phyloP scores from a whole-genome alignment of 2,329 filamentous ascomycete genomes.

The Claviceps humidiphila region DNA sequence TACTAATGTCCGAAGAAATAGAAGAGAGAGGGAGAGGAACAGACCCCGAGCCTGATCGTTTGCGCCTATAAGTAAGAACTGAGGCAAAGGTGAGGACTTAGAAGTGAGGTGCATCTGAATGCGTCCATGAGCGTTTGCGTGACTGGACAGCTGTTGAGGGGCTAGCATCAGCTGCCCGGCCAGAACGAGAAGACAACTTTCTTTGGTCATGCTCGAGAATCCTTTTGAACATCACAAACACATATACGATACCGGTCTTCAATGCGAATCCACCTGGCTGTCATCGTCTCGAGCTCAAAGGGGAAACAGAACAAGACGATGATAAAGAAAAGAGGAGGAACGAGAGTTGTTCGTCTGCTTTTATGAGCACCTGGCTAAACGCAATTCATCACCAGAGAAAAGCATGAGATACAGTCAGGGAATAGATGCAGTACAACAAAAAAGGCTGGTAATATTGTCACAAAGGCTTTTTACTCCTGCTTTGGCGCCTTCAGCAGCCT shows the following conservation, averaged over 20 bases:
- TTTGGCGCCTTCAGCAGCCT: constrained; percentile 51
- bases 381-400: not conserved
- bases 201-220: not conserved
- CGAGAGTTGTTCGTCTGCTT: too few species aligned
- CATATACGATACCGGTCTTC: not conserved
- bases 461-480: not conserved
- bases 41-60: not conserved
- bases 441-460: not conserved
- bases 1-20: not conserved
- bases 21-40: not conserved
- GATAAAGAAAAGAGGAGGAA: not conserved
- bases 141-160: not conserved
- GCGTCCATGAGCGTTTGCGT: not conserved
- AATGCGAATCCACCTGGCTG: not conserved
- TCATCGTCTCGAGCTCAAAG: not conserved
- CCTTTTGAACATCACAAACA: not conserved
- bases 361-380: not conserved
- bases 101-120: not conserved
- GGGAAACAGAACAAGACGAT: not conserved
- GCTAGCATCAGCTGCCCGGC: not conserved
- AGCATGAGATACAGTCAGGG: too few species aligned
- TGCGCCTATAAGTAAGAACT: constrained; percentile 4
- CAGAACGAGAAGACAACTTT: not conserved
- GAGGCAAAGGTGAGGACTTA: not conserved
- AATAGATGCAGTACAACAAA: not conserved